phyloP scores from a whole-genome alignment of 805 yeast species.

The Priceomyces haplophilus region DNA sequence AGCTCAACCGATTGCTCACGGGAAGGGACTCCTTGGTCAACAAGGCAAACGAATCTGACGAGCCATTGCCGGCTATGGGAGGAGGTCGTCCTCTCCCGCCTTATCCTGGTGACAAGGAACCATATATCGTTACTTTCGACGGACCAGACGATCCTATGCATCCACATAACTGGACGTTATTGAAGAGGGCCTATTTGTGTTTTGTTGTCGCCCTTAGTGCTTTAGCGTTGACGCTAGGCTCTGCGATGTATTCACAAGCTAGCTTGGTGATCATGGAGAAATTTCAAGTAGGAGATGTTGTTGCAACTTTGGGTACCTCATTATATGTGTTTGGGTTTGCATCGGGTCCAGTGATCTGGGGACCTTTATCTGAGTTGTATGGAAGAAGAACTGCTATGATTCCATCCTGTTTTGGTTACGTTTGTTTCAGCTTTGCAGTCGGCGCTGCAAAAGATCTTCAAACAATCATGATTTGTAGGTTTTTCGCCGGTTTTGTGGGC shows the following conservation, averaged over 20 bases:
- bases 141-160: slow-evolving; percentile 18
- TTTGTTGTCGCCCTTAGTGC: slow-evolving; percentile 45
- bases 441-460: slow-evolving; percentile 75
- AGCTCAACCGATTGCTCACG: slow-evolving; percentile 18
- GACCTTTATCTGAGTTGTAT: slow-evolving; percentile 74
- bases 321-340: slow-evolving; percentile 82
- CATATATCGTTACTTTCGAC: slow-evolving; percentile 13
- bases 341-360: slow-evolving; percentile 82
- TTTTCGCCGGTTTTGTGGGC: slow-evolving; percentile 72
- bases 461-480: slow-evolving; percentile 69
- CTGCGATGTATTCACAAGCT: slow-evolving; percentile 70
- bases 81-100: slow-evolving; percentile 11
- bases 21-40: slow-evolving; percentile 19
- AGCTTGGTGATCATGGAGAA: slow-evolving; percentile 41
- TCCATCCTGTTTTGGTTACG: slow-evolving; percentile 38
- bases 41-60: slow-evolving; percentile 21
- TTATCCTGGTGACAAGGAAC: slow-evolving; percentile 3
- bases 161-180: slow-evolving; percentile 35
- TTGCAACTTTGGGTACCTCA: slow-evolving; percentile 70
- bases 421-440: slow-evolving; percentile 49
- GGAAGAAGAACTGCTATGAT: slow-evolving; percentile 67
- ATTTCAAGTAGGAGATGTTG: slow-evolving; percentile 59
- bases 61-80: slow-evolving; percentile 18
- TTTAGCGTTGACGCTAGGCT: slow-evolving; percentile 39
- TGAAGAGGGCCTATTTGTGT: slow-evolving; percentile 20